Conservation (phyloP, 2,329 filamentous ascomycete genomes). For the Exophiala spinifera region DNA sequence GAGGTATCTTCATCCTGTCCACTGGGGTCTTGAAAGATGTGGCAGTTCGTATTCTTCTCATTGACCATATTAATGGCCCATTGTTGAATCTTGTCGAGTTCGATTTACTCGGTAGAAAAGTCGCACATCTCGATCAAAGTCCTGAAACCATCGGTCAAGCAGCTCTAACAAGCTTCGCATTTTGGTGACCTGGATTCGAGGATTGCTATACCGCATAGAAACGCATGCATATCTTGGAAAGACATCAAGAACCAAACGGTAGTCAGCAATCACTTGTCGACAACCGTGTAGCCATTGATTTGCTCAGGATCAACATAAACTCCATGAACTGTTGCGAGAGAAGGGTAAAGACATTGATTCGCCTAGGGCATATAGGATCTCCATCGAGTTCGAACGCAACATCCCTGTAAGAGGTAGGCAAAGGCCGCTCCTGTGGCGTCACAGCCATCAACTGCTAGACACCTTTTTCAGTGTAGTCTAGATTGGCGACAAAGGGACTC, state of each 20-base stretch:
- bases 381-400: background rate
- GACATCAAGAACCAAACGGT: conserved; percentile 14
- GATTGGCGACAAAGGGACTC: conserved; percentile 7
- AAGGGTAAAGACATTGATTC: background rate
- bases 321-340: background rate
- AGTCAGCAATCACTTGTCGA: conserved; percentile 13
- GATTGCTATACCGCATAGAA: conserved; percentile 14
- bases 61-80: conserved; percentile 28
- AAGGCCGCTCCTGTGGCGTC: conserved; percentile 14
- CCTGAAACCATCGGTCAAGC: conserved; percentile 16
- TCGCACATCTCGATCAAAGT: conserved; percentile 14
- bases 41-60: conserved; percentile 44
- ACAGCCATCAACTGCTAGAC: conserved; percentile 9
- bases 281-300: conserved; percentile 1
- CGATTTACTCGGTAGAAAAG: conserved; percentile 16
- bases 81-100: conserved; percentile 13
- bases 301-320: no score
- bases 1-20: no score
- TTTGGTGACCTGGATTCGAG: conserved; percentile 10
- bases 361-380: background rate
- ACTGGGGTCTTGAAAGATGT: no score
- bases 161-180: conserved; percentile 9
- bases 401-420: conserved; percentile 10
- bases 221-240: conserved; percentile 21
- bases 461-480: conserved; percentile 11